Base-by-base conservation (phyloP, 169 alveolate species). In the Theileria sp. region DNA sequence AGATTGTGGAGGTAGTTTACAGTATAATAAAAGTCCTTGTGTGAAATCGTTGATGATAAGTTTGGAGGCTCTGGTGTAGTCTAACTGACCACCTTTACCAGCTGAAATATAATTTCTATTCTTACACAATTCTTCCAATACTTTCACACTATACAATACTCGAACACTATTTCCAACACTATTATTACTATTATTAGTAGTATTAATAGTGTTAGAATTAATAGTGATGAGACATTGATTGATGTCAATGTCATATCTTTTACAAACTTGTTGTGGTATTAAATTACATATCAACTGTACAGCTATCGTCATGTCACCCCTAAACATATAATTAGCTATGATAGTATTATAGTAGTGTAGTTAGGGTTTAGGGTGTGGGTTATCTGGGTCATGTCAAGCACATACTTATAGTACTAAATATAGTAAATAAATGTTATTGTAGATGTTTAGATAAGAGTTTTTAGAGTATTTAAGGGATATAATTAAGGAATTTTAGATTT, bases 71-170 rank as follows among this genome's bases (percentile, higher is more conserved):
- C 96, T 92, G 5, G 95, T 95, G 86, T 96, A 94, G 83, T 98
- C 98, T 17, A 98, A 96, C 49, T 95, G 91, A 23, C 98, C 99
- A 28, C 99, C 98, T 50, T 90, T 93, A 5, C 98, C 98, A 17
- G 96, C 97, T 0, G 96, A 92, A 15, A 76, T 73, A 78, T 91
- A 92, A 65, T 87, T 93, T 54, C 98, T 87, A 72, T 84, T 72
- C 54, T 86, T 61, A 50, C 97, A 94, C 32, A 95, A 30, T 89
- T 93, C 65, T 89, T 91, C 78, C 75, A 93, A 88, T 79, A 96
- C 86, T 68, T 93, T 87, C 15, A 86, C 62, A 15, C 97, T 95
- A 67, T 92, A 93, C 28, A 93, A 72, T 12, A 83, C 49, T 10
- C 58, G 82, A 13, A 92, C 77, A n/a, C n/a, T n/a, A n/a, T n/a